Evolutionary conservation across 805 yeast species (phyloP).

Genomic region (Suhomyces emberorum): DNA sequence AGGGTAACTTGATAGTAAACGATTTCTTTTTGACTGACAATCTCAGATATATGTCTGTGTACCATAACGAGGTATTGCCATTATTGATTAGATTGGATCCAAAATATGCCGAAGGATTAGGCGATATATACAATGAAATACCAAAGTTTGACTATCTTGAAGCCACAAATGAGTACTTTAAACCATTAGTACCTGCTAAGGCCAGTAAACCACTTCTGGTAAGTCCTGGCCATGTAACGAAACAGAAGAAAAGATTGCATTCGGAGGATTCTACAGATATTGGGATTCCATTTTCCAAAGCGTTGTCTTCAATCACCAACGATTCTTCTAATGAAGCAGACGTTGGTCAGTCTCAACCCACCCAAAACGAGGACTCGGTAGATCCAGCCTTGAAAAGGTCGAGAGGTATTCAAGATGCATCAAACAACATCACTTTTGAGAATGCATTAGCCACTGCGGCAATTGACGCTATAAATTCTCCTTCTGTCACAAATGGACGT

Average conservation of each 20-base stretch:
- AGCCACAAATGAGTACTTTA: slow-evolving; percentile 21
- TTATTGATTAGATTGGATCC: slow-evolving; percentile 26
- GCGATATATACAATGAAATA: slow-evolving; percentile 26
- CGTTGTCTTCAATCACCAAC: slow-evolving; percentile 8
- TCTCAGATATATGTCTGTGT: slow-evolving; percentile 32
- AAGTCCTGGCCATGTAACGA: slow-evolving; percentile 2
- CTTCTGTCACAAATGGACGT: slow-evolving; percentile 21
- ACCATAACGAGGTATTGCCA: slow-evolving; percentile 36
- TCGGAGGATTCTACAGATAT: slow-evolving; percentile 5
- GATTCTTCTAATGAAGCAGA: slow-evolving; percentile 8
- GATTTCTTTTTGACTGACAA: slow-evolving; percentile 36
- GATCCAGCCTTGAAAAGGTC: slow-evolving; percentile 28
- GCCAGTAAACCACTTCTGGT: slow-evolving; percentile 9
- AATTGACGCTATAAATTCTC: slow-evolving; percentile 30
- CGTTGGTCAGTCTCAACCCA: slow-evolving; percentile 4
- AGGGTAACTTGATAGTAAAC: slow-evolving; percentile 32
- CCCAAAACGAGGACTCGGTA: slow-evolving; percentile 22
- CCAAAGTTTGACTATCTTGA: slow-evolving; percentile 34
- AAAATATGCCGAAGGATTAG: slow-evolving; percentile 28
- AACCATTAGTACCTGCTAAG: slow-evolving; percentile 23
- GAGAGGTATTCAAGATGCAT: slow-evolving; percentile 13
- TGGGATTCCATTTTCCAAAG: slow-evolving; percentile 6
- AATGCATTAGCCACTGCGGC: slow-evolving; percentile 29
- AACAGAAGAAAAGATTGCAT: slow-evolving; percentile 7
- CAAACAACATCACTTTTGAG: slow-evolving; percentile 15